These are phyloP conservation scores for Trichoderma sp. DNA, from an alignment of 2,329 filamentous ascomycete genomes.

Conservation along the genomic window DNA sequence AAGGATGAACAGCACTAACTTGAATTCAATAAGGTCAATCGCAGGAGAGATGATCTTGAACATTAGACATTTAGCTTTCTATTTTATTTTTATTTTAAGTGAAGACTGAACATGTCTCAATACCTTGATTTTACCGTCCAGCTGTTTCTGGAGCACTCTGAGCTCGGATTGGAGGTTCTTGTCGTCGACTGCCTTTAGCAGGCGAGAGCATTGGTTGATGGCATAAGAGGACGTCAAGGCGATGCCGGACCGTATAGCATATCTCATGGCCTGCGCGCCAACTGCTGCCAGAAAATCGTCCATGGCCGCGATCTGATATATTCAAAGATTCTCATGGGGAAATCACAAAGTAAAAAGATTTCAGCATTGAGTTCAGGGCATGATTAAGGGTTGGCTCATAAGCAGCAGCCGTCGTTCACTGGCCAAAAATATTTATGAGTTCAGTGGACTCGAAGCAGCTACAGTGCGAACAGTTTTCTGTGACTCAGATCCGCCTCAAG, in stretches of 20 bases:
- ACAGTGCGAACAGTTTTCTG: slow-evolving; percentile 4
- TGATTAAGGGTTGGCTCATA: not conserved
- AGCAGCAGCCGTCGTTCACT: not conserved
- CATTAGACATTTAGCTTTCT: not conserved
- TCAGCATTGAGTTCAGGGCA: not conserved
- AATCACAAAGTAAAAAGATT: not conserved
- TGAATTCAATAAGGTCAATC: slow-evolving; percentile 90
- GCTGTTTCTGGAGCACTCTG: slow-evolving; percentile 68
- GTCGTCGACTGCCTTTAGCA: slow-evolving; percentile 78
- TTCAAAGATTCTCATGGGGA: not conserved
- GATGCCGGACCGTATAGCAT: slow-evolving; percentile 86
- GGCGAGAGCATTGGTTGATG: slow-evolving; percentile 76
- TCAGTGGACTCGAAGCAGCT: not conserved
- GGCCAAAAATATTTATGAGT: not conserved
- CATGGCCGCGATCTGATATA: slow-evolving; percentile 57
- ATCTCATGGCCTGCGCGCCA: slow-evolving; percentile 79
- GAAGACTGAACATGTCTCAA: not conserved
- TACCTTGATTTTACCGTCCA: slow-evolving; percentile 85
- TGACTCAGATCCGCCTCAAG: slow-evolving; percentile 4
- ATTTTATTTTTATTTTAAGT: too few species aligned
- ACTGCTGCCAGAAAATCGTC: slow-evolving; percentile 63
- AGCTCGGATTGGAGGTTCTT: slow-evolving; percentile 70
- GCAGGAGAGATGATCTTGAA: slow-evolving; percentile 82
- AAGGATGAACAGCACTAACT: slow-evolving; percentile 53
- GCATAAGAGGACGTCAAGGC: slow-evolving; percentile 84